phyloP scores from a whole-genome alignment of 257 asterid genomes.

The Apocynum venetum region DNA sequence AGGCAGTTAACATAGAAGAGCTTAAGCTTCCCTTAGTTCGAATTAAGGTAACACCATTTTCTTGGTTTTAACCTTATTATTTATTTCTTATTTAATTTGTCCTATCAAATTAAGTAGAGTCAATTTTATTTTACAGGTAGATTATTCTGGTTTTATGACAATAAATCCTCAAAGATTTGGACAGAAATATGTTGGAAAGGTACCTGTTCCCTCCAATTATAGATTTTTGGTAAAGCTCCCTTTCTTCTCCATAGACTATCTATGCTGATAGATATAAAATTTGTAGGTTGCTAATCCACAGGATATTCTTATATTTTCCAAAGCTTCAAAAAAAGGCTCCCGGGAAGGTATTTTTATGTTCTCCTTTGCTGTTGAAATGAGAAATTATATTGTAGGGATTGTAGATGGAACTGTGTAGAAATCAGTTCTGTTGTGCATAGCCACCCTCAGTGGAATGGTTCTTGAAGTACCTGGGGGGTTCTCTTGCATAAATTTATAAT shows the following conservation, averaged over 20 bases:
- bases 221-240: neutral
- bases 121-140: constrained; percentile 60
- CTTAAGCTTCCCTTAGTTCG: constrained; percentile 88
- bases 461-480: neutral
- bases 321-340: constrained; percentile 61
- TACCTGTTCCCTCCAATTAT: constrained; percentile 20
- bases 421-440: neutral
- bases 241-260: neutral
- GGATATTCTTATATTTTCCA: constrained; percentile 96
- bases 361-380: constrained; percentile 10
- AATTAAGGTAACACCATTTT: constrained; percentile 53
- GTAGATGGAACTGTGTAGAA: neutral
- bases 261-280: constrained; percentile 16
- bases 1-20: constrained; percentile 50
- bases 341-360: constrained; percentile 47
- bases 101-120: constrained; percentile 18
- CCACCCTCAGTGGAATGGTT: neutral
- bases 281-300: constrained; percentile 96
- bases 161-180: constrained; percentile 97
- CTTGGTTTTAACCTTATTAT: constrained; percentile 8
- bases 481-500: neutral
- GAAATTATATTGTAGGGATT: neutral
- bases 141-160: constrained; percentile 97
- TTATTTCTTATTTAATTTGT: constrained; percentile 9
- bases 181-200: constrained; percentile 98